Evolutionary conservation across 2,329 filamentous ascomycete genomes (phyloP).

Genomic region (Cercospora berteroae): DNA sequence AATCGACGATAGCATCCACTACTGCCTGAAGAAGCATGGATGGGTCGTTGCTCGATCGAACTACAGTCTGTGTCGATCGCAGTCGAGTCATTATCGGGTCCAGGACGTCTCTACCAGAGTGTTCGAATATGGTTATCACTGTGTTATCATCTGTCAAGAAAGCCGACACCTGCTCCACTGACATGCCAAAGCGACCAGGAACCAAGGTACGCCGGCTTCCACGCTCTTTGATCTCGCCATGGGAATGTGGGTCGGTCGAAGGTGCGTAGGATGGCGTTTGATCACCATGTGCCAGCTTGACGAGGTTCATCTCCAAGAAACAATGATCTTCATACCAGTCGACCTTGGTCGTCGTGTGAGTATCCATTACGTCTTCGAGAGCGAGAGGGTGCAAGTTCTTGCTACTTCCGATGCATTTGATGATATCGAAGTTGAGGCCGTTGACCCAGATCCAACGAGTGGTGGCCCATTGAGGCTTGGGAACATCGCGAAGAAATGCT

Average conservation of each 20-base stretch:
- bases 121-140: constrained; percentile 88
- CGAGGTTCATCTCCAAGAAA: constrained; percentile 51
- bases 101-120: constrained; percentile 80
- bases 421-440: constrained; percentile 87
- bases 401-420: constrained; percentile 70
- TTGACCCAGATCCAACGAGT: constrained; percentile 95
- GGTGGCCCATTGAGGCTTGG: constrained; percentile 67
- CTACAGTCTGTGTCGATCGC: constrained; percentile 71
- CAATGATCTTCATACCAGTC: constrained; percentile 72
- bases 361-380: constrained; percentile 84
- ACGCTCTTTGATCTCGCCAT: constrained; percentile 14
- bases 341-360: constrained; percentile 77
- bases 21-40: constrained; percentile 87
- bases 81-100: constrained; percentile 76
- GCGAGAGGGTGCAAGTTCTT: constrained; percentile 79
- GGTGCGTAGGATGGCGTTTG: constrained; percentile 4
- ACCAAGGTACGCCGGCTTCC: constrained; percentile 20
- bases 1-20: constrained; percentile 85
- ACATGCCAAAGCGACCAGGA: constrained; percentile 46
- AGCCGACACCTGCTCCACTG: constrained; percentile 85
- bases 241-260: neutral
- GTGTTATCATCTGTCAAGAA: constrained; percentile 86
- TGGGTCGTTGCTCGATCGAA: constrained; percentile 81
- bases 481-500: constrained; percentile 61
- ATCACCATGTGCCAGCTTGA: constrained; percentile 70